Evolutionary conservation across 1,139 yeast genomes (phyloP), one percentile per base, ranked within the genome.

Genomic region (Taphrina pruni): DNA sequence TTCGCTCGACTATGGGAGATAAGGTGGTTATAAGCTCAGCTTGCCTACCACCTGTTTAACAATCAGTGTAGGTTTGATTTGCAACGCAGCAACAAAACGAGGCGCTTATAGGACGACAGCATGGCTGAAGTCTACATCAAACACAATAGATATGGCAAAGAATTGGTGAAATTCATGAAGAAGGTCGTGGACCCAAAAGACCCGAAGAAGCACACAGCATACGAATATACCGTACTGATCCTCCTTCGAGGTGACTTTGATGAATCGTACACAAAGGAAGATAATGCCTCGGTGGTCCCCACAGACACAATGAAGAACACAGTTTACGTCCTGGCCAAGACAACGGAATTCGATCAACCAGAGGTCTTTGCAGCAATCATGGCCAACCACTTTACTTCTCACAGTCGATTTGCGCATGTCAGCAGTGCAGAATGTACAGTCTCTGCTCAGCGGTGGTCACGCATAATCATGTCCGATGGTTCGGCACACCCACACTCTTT

Each of bases 261-360:
- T 72, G 80, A 81, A 43, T 87, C 96, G 1, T 92, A 90, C 81
- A 92, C 97, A 67, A 77, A 88, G 72, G 97, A 97, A 51, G 96
- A 92, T 79, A 92, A 92, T 80, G 78, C 90, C 1, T 84, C 89
- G n/a, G 87, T 92, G 76, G 96, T 92, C 61, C 97, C 97, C 70
- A 92, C 97, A 12, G 97, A 92, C 79, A 91, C 97, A 0, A 93
- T 91, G 72, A 92, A 92, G 80, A 92, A 92, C 82, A 92, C 97
- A 50, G 70, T 58, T 57, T 60, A 41, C 48, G 66, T 92, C 52
- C 87, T 90, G 75, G 97, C 97, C 72, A 90, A 89, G 80, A 88
- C 83, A 75, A 84, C 86, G 70, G 90, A 90, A 71, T 81, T 79
- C 55, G 71, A 94, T 90, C 97, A 97, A 72, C 88, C 90, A 74